Percentiles rank a stretch among this genome's conserved stretches.
Evolutionary conservation across 2,329 filamentous ascomycete species (phyloP).

Genomic region (Arthrobotrys conoides): DNA sequence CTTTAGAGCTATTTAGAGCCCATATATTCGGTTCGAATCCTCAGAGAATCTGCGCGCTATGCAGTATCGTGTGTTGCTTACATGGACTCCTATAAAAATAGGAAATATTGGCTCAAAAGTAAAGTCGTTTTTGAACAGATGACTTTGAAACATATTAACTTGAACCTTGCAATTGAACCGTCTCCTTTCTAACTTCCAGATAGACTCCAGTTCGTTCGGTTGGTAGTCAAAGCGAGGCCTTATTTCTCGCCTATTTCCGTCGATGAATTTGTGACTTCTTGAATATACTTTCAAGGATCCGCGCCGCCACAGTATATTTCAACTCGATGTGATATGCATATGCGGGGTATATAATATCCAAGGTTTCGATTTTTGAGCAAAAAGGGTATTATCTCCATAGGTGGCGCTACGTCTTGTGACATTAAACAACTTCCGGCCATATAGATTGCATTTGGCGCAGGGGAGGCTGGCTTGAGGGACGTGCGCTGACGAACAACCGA

Average conservation of each 20-base stretch:
- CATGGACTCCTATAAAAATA: conserved; percentile 1
- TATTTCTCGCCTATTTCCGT: conserved; percentile 33
- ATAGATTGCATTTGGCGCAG: conserved; percentile 22
- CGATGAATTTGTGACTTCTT: conserved; percentile 5
- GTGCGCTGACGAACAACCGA: conserved; percentile 40
- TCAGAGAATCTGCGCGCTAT: neutral
- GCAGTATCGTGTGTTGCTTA: neutral
- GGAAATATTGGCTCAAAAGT: conserved; percentile 10
- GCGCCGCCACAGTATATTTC: neutral
- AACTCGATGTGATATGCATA: conserved; percentile 14
- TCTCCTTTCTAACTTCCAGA: neutral
- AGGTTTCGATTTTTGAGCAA: conserved; percentile 13
- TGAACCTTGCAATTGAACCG: conserved; percentile 4
- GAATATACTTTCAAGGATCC: conserved; percentile 20
- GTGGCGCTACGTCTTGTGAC: conserved; percentile 34
- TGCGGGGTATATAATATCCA: conserved; percentile 9
- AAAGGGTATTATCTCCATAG: conserved; percentile 25
- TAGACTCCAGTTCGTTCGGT: conserved; percentile 3
- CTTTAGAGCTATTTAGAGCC: conserved; percentile 17
- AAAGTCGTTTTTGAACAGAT: neutral
- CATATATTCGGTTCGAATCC: neutral
- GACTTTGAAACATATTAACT: conserved; percentile 13
- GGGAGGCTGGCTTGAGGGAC: conserved; percentile 26
- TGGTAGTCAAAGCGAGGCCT: conserved; percentile 15
- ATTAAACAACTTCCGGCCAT: conserved; percentile 3